Evolutionary conservation across 2,329 filamentous ascomycete species (phyloP).

Genomic region (Orbilia javanica): DNA sequence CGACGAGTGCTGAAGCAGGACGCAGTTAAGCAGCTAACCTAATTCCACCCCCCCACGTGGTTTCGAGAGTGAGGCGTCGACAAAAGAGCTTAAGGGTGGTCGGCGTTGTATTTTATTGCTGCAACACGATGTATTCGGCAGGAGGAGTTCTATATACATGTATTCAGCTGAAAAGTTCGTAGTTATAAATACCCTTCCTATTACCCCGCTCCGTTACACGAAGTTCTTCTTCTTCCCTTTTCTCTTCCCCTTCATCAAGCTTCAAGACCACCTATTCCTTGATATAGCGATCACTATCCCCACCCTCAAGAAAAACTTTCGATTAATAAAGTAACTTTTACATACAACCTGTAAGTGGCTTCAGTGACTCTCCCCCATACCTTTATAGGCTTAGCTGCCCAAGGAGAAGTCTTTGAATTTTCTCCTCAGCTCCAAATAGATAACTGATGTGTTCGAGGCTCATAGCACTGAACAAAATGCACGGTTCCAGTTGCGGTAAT

Average conservation of each 20-base stretch:
- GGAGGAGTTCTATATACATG: not conserved
- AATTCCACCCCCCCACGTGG: not conserved
- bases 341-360: not conserved
- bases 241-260: not conserved
- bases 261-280: too few species aligned
- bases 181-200: conserved; percentile 4
- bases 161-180: not conserved
- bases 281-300: not conserved
- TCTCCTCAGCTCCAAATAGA: not conserved
- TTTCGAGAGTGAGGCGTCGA: not conserved
- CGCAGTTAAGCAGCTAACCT: not conserved
- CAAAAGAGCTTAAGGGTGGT: not conserved
- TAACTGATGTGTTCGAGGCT: not conserved
- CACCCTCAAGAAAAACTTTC: not conserved
- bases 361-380: not conserved
- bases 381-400: too few species aligned
- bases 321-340: not conserved
- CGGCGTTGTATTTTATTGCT: not conserved
- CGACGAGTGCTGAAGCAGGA: not conserved
- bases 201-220: conserved; percentile 8
- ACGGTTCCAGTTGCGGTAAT: not conserved
- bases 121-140: conserved; percentile 15
- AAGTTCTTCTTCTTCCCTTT: not conserved
- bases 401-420: too few species aligned
- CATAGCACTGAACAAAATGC: not conserved